Evolutionary conservation across 2,329 filamentous ascomycete species (phyloP).

Genomic region (Pseudopyricularia cyperi): DNA sequence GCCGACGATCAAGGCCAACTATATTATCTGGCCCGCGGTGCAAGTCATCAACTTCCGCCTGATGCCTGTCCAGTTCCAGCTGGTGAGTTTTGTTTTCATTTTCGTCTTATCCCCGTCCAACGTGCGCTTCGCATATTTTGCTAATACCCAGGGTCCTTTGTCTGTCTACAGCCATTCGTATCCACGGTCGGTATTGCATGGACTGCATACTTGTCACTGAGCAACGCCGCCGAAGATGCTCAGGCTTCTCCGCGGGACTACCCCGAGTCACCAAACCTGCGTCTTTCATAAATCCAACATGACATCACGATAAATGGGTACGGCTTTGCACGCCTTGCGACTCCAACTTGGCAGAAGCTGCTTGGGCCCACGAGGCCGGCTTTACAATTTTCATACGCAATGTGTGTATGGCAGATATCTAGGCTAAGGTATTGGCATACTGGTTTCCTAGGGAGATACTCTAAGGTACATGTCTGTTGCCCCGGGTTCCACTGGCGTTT

Average conservation of each 20-base stretch:
- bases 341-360: too few relatives aligned
- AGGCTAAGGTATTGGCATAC: too few relatives aligned
- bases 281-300: neutral
- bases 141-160: neutral
- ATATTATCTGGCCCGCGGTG: slow-evolving; percentile 85
- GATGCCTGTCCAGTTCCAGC: slow-evolving; percentile 90
- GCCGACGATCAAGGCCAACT: slow-evolving; percentile 91
- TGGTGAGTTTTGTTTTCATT: too few relatives aligned
- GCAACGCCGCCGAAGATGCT: slow-evolving; percentile 70
- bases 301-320: too few relatives aligned
- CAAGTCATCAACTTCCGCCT: slow-evolving; percentile 94
- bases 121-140: neutral
- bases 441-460: too few relatives aligned
- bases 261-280: slow-evolving; percentile 21
- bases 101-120: neutral
- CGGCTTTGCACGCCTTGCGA: too few relatives aligned
- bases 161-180: slow-evolving; percentile 66
- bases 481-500: too few relatives aligned
- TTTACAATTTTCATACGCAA: too few relatives aligned
- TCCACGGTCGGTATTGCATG: slow-evolving; percentile 92
- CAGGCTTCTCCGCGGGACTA: slow-evolving; percentile 16
- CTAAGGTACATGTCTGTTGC: too few relatives aligned
- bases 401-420: too few relatives aligned
- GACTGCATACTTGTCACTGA: slow-evolving; percentile 91
- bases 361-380: too few relatives aligned